Percentiles rank a stretch among this genome's conserved stretches.
Conservation (phyloP, 1,284 basidiomycete species). For the Pseudozyma hubeiensis region DNA sequence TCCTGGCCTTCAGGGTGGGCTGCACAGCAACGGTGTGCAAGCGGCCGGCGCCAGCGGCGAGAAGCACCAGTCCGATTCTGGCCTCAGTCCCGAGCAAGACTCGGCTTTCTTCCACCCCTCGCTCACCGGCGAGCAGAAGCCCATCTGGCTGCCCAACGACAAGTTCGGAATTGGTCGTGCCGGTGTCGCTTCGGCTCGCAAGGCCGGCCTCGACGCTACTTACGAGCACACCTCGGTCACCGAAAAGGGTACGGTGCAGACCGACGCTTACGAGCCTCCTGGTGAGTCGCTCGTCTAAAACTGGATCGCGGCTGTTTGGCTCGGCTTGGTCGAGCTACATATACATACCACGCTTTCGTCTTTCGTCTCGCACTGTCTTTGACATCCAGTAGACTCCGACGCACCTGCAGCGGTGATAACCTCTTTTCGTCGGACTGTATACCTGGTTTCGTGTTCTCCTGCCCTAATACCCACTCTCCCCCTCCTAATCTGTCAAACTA, state of each 20-base stretch:
- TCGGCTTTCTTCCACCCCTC: conserved; percentile 63
- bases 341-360: conserved; percentile 5
- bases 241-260: conserved; percentile 63
- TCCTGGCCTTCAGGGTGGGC: conserved; percentile 6
- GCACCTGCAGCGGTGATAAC: background rate
- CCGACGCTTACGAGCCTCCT: conserved; percentile 60
- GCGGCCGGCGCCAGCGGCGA: conserved; percentile 13
- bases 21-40: conserved; percentile 26
- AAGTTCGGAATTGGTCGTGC: conserved; percentile 62
- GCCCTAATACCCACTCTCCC: background rate
- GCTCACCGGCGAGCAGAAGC: conserved; percentile 58
- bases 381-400: background rate
- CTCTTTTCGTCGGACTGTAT: conserved; percentile 8
- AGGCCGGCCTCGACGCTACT: conserved; percentile 61
- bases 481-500: background rate
- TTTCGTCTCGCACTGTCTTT: conserved; percentile 1
- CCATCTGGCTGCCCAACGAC: conserved; percentile 67
- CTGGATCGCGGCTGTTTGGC: conserved; percentile 1
- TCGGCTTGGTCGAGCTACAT: background rate
- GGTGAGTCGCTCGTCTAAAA: conserved; percentile 58
- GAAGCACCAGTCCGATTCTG: conserved; percentile 10
- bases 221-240: conserved; percentile 57
- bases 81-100: conserved; percentile 30
- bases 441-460: background rate
- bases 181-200: conserved; percentile 55